These are phyloP conservation scores for Mycena latifolia DNA, from an alignment of 768 basidiomycete genomes.

Conservation along the genomic window DNA sequence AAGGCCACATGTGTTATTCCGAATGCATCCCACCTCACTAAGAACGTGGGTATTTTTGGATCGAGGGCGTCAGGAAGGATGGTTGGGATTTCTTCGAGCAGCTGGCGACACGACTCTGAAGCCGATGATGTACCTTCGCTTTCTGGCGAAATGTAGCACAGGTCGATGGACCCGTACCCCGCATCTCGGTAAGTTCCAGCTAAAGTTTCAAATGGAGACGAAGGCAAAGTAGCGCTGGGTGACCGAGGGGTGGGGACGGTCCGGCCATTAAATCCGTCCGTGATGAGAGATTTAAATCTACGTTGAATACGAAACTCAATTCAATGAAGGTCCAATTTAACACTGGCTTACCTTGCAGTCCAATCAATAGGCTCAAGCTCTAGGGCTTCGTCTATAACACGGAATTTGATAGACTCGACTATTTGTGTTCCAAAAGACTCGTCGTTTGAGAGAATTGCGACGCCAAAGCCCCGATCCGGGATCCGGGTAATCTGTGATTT, in stretches of 20 bases:
- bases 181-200: not conserved
- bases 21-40: conserved; percentile 37
- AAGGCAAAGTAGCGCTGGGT: not conserved
- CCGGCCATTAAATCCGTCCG: not conserved
- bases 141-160: conserved; percentile 1
- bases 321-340: not conserved
- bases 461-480: conserved; percentile 41
- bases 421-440: conserved; percentile 37
- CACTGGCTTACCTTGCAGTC: conserved; percentile 35
- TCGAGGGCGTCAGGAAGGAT: conserved; percentile 39
- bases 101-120: conserved; percentile 33
- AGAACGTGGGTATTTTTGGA: conserved; percentile 39
- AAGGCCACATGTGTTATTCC: conserved; percentile 38
- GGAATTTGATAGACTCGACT: conserved; percentile 38
- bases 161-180: not conserved
- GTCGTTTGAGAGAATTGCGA: conserved; percentile 46
- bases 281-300: conserved; percentile 10
- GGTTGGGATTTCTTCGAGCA: conserved; percentile 34
- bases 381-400: conserved; percentile 41
- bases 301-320: not conserved
- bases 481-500: conserved; percentile 38
- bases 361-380: conserved; percentile 42
- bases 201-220: not conserved
- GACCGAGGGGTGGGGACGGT: conserved; percentile 15
- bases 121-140: not conserved